Conservation (phyloP, 495 filamentous ascomycete genomes). For the Penicillium egyptiacum region DNA sequence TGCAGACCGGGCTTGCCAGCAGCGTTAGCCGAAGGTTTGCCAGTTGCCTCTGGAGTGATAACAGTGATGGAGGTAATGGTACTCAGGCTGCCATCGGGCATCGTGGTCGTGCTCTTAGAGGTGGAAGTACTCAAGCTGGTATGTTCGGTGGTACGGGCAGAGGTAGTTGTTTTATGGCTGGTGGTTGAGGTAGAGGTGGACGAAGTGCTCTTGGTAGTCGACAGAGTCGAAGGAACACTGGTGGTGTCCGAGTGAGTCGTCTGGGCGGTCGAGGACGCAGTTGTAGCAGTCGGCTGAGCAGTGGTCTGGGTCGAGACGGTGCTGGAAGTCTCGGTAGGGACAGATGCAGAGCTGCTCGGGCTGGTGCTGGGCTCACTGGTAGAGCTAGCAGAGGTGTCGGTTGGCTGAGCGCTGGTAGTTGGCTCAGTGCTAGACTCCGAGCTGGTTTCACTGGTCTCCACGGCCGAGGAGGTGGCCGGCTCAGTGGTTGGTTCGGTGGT, state of each 20-base stretch:
- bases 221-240: slow-evolving; percentile 27
- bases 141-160: slow-evolving; percentile 35
- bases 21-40: slow-evolving; percentile 22
- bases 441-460: slow-evolving; percentile 7
- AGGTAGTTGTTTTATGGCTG: slow-evolving; percentile 23
- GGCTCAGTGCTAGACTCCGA: slow-evolving; percentile 6
- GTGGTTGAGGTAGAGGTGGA: slow-evolving; percentile 28
- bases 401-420: slow-evolving; percentile 2
- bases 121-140: slow-evolving; percentile 35
- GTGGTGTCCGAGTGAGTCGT: slow-evolving; percentile 36
- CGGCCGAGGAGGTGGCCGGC: slow-evolving; percentile 1
- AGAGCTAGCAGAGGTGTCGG: neutral
- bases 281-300: slow-evolving; percentile 13
- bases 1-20: slow-evolving; percentile 42
- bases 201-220: slow-evolving; percentile 45
- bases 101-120: slow-evolving; percentile 56
- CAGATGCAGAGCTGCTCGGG: slow-evolving; percentile 9
- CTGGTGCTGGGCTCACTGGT: slow-evolving; percentile 7
- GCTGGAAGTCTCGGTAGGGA: slow-evolving; percentile 5
- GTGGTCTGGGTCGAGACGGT: slow-evolving; percentile 17
- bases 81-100: slow-evolving; percentile 64
- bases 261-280: slow-evolving; percentile 9
- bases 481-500: slow-evolving; percentile 15
- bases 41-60: slow-evolving; percentile 35
- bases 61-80: slow-evolving; percentile 52